phyloP scores from a whole-genome alignment of 2,329 filamentous ascomycete species.

The Colletotrichum coccodes region DNA sequence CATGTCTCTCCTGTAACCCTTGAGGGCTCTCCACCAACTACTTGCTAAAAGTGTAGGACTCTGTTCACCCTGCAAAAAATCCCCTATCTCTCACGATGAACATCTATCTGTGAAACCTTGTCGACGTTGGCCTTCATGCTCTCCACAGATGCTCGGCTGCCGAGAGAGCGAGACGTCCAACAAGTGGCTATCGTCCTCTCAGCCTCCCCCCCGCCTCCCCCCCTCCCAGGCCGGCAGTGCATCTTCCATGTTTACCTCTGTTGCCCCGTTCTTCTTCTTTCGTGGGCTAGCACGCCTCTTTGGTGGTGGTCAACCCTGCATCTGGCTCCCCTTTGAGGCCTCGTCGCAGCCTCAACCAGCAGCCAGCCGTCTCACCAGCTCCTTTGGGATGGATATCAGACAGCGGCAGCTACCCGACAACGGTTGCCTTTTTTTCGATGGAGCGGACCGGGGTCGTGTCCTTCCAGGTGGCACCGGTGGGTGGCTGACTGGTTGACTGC shows the following conservation, averaged over 20 bases:
- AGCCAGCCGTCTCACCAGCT: constrained; percentile 16
- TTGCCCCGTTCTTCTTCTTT: not conserved
- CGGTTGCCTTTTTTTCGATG: constrained; percentile 16
- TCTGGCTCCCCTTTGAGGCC: constrained; percentile 18
- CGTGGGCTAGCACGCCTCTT: not conserved
- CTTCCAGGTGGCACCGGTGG: not conserved
- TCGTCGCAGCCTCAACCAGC: constrained; percentile 23
- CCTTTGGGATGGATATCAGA: constrained; percentile 16
- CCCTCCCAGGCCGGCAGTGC: constrained; percentile 8
- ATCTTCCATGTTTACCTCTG: not conserved
- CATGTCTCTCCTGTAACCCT: not conserved
- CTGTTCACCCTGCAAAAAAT: not conserved
- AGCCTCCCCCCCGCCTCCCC: no score
- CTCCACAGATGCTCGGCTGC: constrained; percentile 4
- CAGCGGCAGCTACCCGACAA: constrained; percentile 23
- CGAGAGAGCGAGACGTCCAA: not conserved
- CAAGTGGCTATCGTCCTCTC: not conserved
- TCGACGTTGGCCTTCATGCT: not conserved
- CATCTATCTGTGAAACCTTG: no score
- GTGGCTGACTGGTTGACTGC: not conserved
- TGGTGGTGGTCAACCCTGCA: constrained; percentile 18
- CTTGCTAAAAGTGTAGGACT: not conserved
- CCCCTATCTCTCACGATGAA: no score
- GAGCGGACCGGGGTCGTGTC: not conserved
- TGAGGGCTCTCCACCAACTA: not conserved